Conservation (phyloP, 176 grass and related monocot species). For the Oryza nivara region DNA sequence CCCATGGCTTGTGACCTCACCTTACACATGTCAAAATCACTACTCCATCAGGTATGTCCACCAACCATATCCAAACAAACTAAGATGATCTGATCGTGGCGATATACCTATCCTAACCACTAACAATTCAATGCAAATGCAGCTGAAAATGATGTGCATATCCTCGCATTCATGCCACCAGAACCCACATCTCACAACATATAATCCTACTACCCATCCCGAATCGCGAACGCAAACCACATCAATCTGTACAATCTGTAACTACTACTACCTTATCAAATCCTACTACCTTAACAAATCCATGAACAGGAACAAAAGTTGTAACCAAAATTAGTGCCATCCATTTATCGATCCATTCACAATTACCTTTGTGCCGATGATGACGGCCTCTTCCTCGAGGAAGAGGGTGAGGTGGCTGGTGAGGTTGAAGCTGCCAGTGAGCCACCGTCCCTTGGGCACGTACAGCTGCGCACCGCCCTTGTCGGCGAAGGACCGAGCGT, state of each 20-base stretch:
- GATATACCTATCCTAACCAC: conserved; percentile 38
- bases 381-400: conserved; percentile 74
- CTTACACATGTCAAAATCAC: conserved; percentile 49
- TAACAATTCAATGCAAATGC: conserved; percentile 44
- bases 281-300: conserved; percentile 38
- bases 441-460: conserved; percentile 85
- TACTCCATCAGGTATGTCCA: conserved; percentile 31
- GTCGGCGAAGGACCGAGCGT: conserved; percentile 79
- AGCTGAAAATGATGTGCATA: conserved; percentile 47
- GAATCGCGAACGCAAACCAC: conserved; percentile 20
- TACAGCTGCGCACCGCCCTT: conserved; percentile 94
- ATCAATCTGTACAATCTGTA: not conserved
- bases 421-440: conserved; percentile 96
- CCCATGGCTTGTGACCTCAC: conserved; percentile 27
- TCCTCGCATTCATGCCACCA: conserved; percentile 43
- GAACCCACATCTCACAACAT: not conserved
- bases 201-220: not conserved
- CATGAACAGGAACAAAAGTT: conserved; percentile 13
- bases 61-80: conserved; percentile 53
- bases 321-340: conserved; percentile 22
- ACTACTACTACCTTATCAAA: not conserved
- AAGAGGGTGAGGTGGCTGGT: conserved; percentile 89
- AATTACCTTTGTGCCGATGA: conserved; percentile 69
- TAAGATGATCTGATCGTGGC: conserved; percentile 2
- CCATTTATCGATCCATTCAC: not conserved